Evolutionary conservation across 2,329 filamentous ascomycete genomes (phyloP).

Genomic region (Colletotrichum falcatum): DNA sequence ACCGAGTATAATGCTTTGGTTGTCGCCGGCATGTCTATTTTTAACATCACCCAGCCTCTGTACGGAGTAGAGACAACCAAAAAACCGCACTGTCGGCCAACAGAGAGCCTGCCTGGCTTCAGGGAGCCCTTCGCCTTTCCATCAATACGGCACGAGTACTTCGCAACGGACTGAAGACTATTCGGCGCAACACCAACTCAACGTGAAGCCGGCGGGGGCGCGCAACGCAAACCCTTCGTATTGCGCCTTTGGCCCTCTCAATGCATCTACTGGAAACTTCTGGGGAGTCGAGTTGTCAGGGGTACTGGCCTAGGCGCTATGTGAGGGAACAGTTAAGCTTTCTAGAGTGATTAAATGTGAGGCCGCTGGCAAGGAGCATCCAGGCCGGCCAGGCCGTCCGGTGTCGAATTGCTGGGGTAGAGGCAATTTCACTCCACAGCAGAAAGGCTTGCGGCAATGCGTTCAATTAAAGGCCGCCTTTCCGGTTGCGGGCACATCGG

Average conservation of each 20-base stretch:
- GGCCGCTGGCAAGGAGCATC: background rate
- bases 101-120: background rate
- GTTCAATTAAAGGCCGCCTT: background rate
- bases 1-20: background rate
- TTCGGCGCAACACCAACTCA: background rate
- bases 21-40: background rate
- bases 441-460: no score
- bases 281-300: no score
- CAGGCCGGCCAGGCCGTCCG: background rate
- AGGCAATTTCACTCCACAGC: background rate
- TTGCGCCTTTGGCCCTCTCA: background rate
- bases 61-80: no score
- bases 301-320: no score
- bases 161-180: background rate
- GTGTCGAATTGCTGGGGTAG: background rate
- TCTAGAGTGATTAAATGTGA: background rate
- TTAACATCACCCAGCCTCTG: background rate
- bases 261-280: background rate
- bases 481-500: no score
- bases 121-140: background rate
- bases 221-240: no score
- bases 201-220: no score
- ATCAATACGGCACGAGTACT: no score
- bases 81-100: background rate
- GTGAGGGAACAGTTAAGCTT: constrained; percentile 5